Evolutionary conservation across 768 basidiomycete genomes (phyloP).

Genomic region (Hebeloma cylindrosporum): DNA sequence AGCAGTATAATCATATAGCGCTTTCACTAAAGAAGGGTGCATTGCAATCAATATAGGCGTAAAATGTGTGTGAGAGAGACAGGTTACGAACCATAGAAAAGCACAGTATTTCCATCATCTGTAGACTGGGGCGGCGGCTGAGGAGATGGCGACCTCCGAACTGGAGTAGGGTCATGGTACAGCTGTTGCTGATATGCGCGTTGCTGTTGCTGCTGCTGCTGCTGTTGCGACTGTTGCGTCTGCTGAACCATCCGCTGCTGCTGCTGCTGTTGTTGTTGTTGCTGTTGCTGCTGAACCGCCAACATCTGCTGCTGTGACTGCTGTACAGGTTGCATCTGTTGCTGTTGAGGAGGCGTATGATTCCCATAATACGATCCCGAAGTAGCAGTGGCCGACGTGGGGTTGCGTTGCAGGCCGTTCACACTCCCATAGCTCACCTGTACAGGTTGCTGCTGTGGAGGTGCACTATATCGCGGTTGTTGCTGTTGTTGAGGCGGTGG

Average conservation of each 20-base stretch:
- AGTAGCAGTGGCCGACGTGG: conserved; percentile 21
- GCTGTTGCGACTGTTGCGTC: conserved; percentile 32
- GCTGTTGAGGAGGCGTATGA: conserved; percentile 27
- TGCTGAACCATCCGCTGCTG: conserved; percentile 25
- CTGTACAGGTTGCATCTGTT: conserved; percentile 19
- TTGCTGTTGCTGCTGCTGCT: conserved; percentile 25
- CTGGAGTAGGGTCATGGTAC: conserved; percentile 47
- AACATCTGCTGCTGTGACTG: conserved; percentile 21
- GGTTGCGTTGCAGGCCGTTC: conserved; percentile 29
- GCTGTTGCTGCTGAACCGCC: conserved; percentile 20
- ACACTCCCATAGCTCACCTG: conserved; percentile 22
- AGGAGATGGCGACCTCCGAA: conserved; percentile 44
- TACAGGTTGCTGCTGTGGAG: conserved; percentile 15
- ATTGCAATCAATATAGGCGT: background rate
- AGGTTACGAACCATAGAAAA: conserved; percentile 79
- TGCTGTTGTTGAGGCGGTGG: conserved; percentile 21
- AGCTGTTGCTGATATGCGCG: conserved; percentile 32
- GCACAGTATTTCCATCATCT: conserved; percentile 76
- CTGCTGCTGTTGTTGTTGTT: conserved; percentile 13
- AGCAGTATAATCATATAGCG: conserved; percentile 83
- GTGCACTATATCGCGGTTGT: conserved; percentile 27
- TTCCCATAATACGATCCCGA: conserved; percentile 31
- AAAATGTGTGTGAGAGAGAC: background rate
- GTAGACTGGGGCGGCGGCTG: conserved; percentile 55
- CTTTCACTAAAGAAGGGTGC: conserved; percentile 68